Percentiles rank a stretch among this genome's conserved stretches.
These are phyloP conservation scores for Tylopilus cervinicoccineus DNA, from an alignment of 768 basidiomycete genomes.

Conservation along the genomic window DNA sequence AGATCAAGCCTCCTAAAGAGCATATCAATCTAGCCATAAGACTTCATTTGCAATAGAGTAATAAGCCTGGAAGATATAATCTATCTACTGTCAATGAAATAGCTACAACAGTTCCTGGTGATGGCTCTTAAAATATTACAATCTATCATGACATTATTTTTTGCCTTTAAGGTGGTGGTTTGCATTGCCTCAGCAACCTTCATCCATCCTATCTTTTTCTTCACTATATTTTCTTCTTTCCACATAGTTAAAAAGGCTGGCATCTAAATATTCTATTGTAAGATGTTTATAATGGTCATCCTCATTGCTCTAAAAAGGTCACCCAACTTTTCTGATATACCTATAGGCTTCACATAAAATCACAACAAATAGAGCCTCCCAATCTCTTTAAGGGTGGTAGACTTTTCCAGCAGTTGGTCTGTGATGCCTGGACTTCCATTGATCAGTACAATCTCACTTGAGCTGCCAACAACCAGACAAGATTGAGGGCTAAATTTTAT, in stretches of 20 bases:
- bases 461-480: no score
- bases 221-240: neutral
- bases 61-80: slow-evolving; percentile 38
- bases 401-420: no score
- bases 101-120: slow-evolving; percentile 38
- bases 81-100: slow-evolving; percentile 40
- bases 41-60: no score
- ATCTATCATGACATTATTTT: slow-evolving; percentile 2
- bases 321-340: neutral
- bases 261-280: neutral
- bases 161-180: neutral
- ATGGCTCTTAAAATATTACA: slow-evolving; percentile 13
- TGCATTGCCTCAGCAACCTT: neutral
- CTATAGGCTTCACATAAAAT: slow-evolving; percentile 5
- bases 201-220: slow-evolving; percentile 13
- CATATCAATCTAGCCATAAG: no score
- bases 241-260: neutral
- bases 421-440: no score
- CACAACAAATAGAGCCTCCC: slow-evolving; percentile 5
- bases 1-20: no score
- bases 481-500: no score
- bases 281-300: no score
- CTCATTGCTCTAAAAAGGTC: neutral
- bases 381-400: slow-evolving; percentile 34
- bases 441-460: no score